Evolutionary conservation across 202 grass and related monocot genomes (phyloP).

Genomic region (Schoenoplectus tabernaemontani): DNA sequence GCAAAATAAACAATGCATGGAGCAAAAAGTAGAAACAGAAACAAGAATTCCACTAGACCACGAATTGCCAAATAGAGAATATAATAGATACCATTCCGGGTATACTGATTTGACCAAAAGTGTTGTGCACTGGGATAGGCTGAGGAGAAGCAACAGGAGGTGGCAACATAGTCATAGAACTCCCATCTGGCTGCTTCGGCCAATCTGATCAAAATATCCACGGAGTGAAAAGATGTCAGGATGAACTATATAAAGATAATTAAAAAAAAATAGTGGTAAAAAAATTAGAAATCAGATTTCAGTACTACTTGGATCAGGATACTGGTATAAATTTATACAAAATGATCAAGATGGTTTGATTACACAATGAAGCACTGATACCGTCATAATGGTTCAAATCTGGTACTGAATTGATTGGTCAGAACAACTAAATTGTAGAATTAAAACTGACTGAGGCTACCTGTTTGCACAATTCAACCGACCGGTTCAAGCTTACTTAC

Average conservation of each 20-base stretch:
- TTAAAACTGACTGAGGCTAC: neutral
- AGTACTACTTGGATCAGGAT: neutral
- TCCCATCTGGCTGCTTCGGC: conserved; percentile 58
- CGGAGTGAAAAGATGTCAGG: conserved; percentile 29
- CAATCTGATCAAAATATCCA: conserved; percentile 49
- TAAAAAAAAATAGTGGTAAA: neutral
- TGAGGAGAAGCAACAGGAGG: conserved; percentile 65
- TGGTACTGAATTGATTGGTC: neutral
- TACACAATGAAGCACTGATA: neutral
- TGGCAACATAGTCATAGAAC: conserved; percentile 46
- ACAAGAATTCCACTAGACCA: neutral
- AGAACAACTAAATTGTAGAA: neutral
- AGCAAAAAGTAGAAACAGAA: conserved; percentile 8
- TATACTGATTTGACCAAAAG: conserved; percentile 62
- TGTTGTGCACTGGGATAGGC: conserved; percentile 39
- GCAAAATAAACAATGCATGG: conserved; percentile 5
- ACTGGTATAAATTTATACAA: conserved; percentile 16
- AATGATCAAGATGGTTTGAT: conserved; percentile 43
- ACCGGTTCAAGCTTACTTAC: neutral
- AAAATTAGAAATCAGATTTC: neutral
- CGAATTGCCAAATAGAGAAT: conserved; percentile 4
- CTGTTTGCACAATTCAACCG: neutral
- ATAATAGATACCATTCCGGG: conserved; percentile 57
- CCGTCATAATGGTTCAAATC: neutral
- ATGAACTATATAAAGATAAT: neutral